Conservation (phyloP, 2,329 filamentous ascomycete species). For the Daldinia sp. region DNA sequence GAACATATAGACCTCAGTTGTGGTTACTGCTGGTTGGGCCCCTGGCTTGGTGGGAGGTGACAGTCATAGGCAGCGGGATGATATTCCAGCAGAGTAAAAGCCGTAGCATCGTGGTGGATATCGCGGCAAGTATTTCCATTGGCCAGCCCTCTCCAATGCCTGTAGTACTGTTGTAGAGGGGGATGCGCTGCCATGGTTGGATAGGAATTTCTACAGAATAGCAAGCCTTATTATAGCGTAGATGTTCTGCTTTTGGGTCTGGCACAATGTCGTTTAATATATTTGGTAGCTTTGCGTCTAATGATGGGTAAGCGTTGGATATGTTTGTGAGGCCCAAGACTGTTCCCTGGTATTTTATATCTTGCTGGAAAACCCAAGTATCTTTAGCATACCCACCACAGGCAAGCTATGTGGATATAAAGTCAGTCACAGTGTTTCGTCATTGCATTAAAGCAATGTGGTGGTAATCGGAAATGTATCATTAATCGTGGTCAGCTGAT, state of each 20-base stretch:
- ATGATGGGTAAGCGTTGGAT: neutral
- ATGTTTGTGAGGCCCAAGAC: neutral
- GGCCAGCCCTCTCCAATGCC: conserved; percentile 3
- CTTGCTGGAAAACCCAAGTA: neutral
- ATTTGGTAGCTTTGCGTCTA: neutral
- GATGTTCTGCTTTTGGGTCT: neutral
- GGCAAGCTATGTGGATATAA: neutral
- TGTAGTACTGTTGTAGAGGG: neutral
- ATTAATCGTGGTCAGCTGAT: neutral
- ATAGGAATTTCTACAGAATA: neutral
- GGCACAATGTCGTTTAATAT: neutral
- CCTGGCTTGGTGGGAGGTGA: conserved; percentile 14
- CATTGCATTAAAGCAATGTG: neutral
- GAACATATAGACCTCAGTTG: conserved; percentile 25
- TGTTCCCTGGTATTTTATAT: neutral
- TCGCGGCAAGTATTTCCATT: conserved; percentile 37
- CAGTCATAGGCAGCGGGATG: conserved; percentile 15
- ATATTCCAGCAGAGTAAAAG: conserved; percentile 13
- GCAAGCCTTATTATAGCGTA: neutral
- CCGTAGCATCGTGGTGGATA: conserved; percentile 30
- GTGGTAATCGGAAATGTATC: neutral
- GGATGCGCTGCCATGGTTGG: conserved; percentile 7
- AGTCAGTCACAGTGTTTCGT: neutral
- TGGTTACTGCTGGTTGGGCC: conserved; percentile 30
- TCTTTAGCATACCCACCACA: neutral